Conservation (phyloP, 1,139 yeast genomes). For the Nakaseomyces nivariensis region DNA sequence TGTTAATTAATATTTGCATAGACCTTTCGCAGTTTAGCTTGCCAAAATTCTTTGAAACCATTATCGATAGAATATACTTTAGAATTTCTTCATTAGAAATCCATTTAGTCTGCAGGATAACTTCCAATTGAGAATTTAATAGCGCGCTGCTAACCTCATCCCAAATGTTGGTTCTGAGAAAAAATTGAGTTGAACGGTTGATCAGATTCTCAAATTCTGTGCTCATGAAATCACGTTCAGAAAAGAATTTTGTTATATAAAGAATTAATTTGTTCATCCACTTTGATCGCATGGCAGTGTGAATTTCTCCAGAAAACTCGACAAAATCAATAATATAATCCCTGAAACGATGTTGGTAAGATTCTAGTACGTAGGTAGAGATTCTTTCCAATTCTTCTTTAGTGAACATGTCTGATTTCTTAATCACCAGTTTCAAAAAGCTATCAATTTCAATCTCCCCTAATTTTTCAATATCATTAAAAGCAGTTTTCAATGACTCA, state of each 20-base stretch:
- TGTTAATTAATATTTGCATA: constrained; percentile 56
- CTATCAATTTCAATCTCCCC: constrained; percentile 4
- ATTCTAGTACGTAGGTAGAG: constrained; percentile 21
- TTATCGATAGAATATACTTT: constrained; percentile 35
- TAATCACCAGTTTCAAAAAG: constrained; percentile 8
- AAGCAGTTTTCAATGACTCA: not conserved
- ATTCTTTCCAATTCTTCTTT: constrained; percentile 16
- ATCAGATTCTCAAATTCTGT: constrained; percentile 26
- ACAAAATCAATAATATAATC: constrained; percentile 24
- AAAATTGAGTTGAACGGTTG: constrained; percentile 7
- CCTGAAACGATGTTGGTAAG: constrained; percentile 25
- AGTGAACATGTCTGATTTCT: constrained; percentile 6
- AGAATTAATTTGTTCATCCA: constrained; percentile 41
- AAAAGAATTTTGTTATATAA: constrained; percentile 52
- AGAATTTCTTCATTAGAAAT: constrained; percentile 34
- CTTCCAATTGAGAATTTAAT: constrained; percentile 62
- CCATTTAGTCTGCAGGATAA: constrained; percentile 45
- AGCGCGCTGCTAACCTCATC: constrained; percentile 38
- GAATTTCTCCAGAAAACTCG: constrained; percentile 8
- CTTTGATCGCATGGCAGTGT: constrained; percentile 12
- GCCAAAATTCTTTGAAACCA: constrained; percentile 32
- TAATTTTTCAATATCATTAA: constrained; percentile 1
- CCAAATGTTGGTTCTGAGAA: constrained; percentile 34
- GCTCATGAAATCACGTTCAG: constrained; percentile 34
- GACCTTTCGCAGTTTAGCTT: constrained; percentile 42